Evolutionary conservation across 2,329 filamentous ascomycete species (phyloP).

Genomic region (Xylariomycetidae sp.): DNA sequence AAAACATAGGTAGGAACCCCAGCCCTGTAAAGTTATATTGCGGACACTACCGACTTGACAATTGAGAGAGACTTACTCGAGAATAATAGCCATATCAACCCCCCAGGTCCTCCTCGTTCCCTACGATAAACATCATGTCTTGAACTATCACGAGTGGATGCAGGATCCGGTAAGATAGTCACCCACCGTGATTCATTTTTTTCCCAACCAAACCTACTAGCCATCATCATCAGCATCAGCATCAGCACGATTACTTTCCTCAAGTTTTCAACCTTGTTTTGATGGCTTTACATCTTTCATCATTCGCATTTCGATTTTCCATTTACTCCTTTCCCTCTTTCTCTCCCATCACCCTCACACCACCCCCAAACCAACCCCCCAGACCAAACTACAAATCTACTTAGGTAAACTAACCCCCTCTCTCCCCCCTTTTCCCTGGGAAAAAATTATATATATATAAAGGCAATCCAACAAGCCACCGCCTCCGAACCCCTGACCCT

Average conservation of each 20-base stretch:
- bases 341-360: background rate
- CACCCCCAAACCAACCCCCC: too few species aligned
- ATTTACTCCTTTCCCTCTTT: background rate
- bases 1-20: constrained; percentile 34
- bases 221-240: too few species aligned
- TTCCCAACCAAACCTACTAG: too few species aligned
- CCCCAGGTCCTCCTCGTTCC: constrained; percentile 71
- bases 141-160: constrained; percentile 88
- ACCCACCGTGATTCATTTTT: too few species aligned
- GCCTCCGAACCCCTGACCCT: constrained; percentile 81
- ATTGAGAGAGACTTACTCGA: background rate
- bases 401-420: background rate
- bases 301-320: too few species aligned
- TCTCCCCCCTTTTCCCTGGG: background rate
- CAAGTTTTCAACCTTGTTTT: too few species aligned
- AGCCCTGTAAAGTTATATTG: constrained; percentile 19
- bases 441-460: constrained; percentile 2
- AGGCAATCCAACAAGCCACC: constrained; percentile 77
- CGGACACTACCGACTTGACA: constrained; percentile 12
- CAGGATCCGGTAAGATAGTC: constrained; percentile 67
- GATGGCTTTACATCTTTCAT: too few species aligned
- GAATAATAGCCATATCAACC: constrained; percentile 58
- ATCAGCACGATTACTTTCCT: too few species aligned
- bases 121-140: constrained; percentile 77
- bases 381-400: too few species aligned